Evolutionary conservation across 768 basidiomycete genomes (phyloP).

Genomic region (Leccinum subgranulosum): DNA sequence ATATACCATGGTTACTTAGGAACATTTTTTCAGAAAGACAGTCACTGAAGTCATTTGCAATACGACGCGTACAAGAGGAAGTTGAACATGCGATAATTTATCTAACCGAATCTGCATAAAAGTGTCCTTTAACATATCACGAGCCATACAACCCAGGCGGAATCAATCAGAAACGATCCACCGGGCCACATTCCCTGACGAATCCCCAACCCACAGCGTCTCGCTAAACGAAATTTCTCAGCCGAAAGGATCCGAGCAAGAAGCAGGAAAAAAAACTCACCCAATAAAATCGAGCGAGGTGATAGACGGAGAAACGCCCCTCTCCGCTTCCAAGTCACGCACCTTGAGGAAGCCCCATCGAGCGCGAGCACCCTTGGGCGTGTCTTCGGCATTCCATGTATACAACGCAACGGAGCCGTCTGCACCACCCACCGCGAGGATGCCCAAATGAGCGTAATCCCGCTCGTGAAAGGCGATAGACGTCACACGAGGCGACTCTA

Average conservation of each 20-base stretch:
- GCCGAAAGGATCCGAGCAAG: background rate
- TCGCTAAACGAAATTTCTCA: constrained; percentile 13
- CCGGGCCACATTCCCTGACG: constrained; percentile 22
- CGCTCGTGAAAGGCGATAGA: constrained; percentile 86
- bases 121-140: too few relatives aligned
- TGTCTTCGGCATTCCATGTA: constrained; percentile 80
- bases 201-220: constrained; percentile 25
- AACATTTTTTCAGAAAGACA: too few relatives aligned
- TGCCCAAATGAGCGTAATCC: constrained; percentile 74
- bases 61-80: too few relatives aligned
- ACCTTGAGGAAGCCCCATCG: constrained; percentile 74
- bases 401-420: constrained; percentile 78
- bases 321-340: constrained; percentile 60
- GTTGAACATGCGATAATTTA: background rate
- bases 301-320: constrained; percentile 39
- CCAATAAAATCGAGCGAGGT: constrained; percentile 82
- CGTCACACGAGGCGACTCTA: constrained; percentile 53
- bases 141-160: background rate
- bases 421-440: constrained; percentile 76
- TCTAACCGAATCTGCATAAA: background rate
- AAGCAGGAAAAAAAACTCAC: constrained; percentile 38
- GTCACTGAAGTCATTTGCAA: too few relatives aligned
- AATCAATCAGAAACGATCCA: constrained; percentile 23
- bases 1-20: too few relatives aligned
- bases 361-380: constrained; percentile 62